Base-by-base conservation (phyloP, 495 filamentous ascomycete genomes). In the Saxophila tyrrhenica region DNA sequence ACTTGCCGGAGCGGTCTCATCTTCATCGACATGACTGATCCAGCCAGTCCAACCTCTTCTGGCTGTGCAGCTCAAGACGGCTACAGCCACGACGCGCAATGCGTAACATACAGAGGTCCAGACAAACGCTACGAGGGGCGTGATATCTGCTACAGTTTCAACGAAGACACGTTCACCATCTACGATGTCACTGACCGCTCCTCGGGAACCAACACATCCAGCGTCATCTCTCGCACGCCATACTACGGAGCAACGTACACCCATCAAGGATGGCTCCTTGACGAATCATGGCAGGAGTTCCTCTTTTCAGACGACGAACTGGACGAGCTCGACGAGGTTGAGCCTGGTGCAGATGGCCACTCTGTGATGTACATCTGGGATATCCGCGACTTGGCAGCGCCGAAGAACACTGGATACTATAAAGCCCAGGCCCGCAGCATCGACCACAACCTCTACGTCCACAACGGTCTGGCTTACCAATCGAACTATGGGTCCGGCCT, bases 71-170 rank as follows among this genome's bases (percentile, higher is more conserved):
- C 32, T 1, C 38, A 52, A n/a, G 57, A 60, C 22, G 57, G 57
- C 25, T 60, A 60, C 54, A 46, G 52, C 17, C 57, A 60, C 48
- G 57, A 60, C 24, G 57, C 44, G 8, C 52, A 55, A 21, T 55
- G 52, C 57, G 61, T 83, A 20, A 62, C 75, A 51, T 83, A 81
- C 69, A 70, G 69, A 24, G 79, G 78, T 3, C 79, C 79, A 15
- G 72, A 77, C 61, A 66, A 64, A 49, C 69, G 70, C 56, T 82
- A 76, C 64, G 46, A 62, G 1, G 76, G 75, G 29, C 67, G 65
- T n/a, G 77, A 82, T 57, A 74, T 82, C 64, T 82, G 79, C 69
- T 82, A 77, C 62, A 73, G 71, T 32, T 83, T 76, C 65, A 81
- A 82, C 67, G 71, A 74, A 51, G 67, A 73, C 53, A 45, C 13